phyloP scores from a whole-genome alignment of 345 rosid species.

The Brassica incana region DNA sequence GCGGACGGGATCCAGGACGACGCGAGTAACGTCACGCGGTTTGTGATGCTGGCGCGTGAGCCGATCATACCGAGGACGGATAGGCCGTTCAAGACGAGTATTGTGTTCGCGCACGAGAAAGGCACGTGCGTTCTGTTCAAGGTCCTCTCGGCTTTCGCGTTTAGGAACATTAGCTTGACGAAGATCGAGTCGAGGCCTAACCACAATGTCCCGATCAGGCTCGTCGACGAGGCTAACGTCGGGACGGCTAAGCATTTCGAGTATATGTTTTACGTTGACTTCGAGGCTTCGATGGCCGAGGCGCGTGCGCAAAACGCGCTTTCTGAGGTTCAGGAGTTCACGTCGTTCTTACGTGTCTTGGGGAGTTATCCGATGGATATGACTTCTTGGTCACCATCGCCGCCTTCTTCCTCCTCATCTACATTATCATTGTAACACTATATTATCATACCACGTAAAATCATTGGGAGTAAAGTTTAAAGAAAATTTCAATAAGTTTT shows the following conservation, averaged over 20 bases:
- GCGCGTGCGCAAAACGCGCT: constrained; percentile 90
- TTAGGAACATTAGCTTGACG: constrained; percentile 82
- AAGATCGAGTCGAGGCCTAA: constrained; percentile 97
- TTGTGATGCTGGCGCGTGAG: constrained; percentile 95
- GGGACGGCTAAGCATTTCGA: constrained; percentile 97
- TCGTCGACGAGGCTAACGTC: constrained; percentile 77
- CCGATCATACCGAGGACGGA: constrained; percentile 94
- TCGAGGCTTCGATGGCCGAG: constrained; percentile 98
- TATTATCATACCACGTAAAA: background rate
- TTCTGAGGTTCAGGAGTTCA: constrained; percentile 95
- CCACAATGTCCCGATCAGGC: constrained; percentile 72
- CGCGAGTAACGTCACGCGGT: constrained; percentile 82
- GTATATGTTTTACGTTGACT: constrained; percentile 92
- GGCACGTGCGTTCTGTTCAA: constrained; percentile 91
- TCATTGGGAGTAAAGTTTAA: background rate
- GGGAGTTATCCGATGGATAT: constrained; percentile 99
- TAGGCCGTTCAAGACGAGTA: constrained; percentile 94
- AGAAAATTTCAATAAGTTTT: background rate
- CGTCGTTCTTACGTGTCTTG: constrained; percentile 89
- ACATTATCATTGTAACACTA: constrained; percentile 12
- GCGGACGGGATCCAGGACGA: constrained; percentile 96
- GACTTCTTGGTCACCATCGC: constrained; percentile 83
- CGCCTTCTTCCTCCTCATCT: constrained; percentile 12
- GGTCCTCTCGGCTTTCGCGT: constrained; percentile 90
- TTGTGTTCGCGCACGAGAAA: constrained; percentile 93